Base-by-base conservation (phyloP, 805 yeast species). In the Grigorovia humatica region DNA sequence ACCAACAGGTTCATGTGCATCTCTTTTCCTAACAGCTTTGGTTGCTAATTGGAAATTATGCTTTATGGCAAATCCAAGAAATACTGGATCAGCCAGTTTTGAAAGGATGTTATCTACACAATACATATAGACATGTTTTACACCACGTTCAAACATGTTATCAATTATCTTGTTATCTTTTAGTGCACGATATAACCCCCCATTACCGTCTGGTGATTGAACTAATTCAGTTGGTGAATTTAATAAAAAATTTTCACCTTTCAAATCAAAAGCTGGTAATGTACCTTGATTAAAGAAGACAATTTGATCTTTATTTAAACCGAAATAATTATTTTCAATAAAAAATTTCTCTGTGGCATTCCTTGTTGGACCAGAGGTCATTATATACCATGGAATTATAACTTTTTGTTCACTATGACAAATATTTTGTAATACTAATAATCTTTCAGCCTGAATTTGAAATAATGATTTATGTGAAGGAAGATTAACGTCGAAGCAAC, bases 141-240 rank as follows among this genome's bases (percentile, higher is more conserved):
- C 80, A 6, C 88, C 89, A 52, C 81, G 81, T 8, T 59, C 54
- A 30, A 70, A 62, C 65, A 93, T 79, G 65, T 91, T 96, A 7
- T 78, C 77, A 35, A 93, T 62, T 18, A 90, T 72, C 2, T 79
- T 77, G 57, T 83, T 78, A 44, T 77, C 77, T 59, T 72, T 70
- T 43, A 93, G 74, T 0, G 96, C 98, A 62, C 81, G 83, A 72
- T 93, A 93, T 48, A 93, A 74, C 1, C 99, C 99, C 53, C 99
- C 99, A 66, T 93, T 93, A 1, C 99, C 99, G 68, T 93, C 98
- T 1, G 99, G 99, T 7, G 96, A 86, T 61, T 85, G 85, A 29
- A 89, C 83, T 42, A 88, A 75, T 27, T 74, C 69, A 44, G 70
- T 63, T 44, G 76, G 72, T 8, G 80, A 66, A 55, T 80, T 81